phyloP scores from a whole-genome alignment of 2,329 filamentous ascomycete genomes.

The Arthrobotrys pseudoclavata region DNA sequence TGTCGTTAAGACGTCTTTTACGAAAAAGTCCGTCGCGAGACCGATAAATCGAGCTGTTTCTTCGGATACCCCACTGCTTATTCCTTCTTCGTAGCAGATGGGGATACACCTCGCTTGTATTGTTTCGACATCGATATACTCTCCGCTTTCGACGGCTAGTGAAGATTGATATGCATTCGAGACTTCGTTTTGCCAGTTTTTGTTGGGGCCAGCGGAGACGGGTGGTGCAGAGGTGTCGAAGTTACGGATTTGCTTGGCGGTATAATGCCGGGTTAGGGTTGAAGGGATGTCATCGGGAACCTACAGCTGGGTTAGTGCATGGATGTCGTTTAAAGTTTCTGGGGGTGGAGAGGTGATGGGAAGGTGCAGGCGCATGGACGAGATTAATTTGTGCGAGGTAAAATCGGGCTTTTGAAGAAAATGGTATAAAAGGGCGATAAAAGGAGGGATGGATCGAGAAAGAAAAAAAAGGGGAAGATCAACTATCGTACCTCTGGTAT shows the following conservation, averaged over 20 bases:
- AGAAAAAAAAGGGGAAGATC: not conserved
- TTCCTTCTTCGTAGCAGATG: slow-evolving; percentile 76
- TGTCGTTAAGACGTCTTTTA: slow-evolving; percentile 76
- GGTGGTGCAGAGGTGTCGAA: slow-evolving; percentile 51
- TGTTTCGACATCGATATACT: slow-evolving; percentile 76
- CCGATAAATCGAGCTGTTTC: slow-evolving; percentile 77
- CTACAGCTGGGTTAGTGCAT: slow-evolving; percentile 40
- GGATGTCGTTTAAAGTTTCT: slow-evolving; percentile 3
- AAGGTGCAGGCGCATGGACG: slow-evolving; percentile 39
- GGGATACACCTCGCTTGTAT: slow-evolving; percentile 77
- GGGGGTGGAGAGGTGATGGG: slow-evolving; percentile 8
- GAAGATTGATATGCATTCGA: slow-evolving; percentile 75
- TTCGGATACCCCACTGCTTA: slow-evolving; percentile 72
- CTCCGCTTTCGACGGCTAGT: slow-evolving; percentile 76
- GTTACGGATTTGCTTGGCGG: slow-evolving; percentile 57
- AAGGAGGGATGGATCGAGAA: not conserved
- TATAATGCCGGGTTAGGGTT: slow-evolving; percentile 53
- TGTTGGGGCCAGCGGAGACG: slow-evolving; percentile 57
- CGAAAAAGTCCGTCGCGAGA: slow-evolving; percentile 76
- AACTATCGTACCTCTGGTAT: slow-evolving; percentile 65
- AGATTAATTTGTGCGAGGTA: slow-evolving; percentile 25
- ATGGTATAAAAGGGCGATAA: not conserved
- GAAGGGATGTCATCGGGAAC: slow-evolving; percentile 58
- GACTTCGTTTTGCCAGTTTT: slow-evolving; percentile 76
- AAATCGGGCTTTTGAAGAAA: slow-evolving; percentile 1